A percentile compares a stretch with the other conserved stretches of the same genome.
Conservation (phyloP, 176 grass and related monocot genomes). For the Oropetium thomaeum region DNA sequence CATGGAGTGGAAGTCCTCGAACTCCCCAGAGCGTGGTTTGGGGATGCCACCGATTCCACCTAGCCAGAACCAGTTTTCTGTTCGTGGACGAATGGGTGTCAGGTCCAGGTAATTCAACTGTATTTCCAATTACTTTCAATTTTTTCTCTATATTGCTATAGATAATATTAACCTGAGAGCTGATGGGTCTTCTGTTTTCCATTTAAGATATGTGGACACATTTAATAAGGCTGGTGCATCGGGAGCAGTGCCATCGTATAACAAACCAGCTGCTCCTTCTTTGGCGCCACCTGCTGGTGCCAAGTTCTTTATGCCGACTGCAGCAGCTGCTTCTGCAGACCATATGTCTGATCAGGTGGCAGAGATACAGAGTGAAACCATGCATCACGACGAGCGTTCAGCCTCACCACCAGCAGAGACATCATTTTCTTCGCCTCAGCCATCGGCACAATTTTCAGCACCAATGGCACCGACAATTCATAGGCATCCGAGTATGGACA, state of each 20-base stretch:
- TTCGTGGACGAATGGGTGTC: constrained; percentile 75
- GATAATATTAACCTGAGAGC: background rate
- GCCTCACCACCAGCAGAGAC: constrained; percentile 42
- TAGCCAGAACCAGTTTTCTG: constrained; percentile 92
- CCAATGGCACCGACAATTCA: constrained; percentile 56
- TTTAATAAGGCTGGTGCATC: constrained; percentile 73
- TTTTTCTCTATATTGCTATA: constrained; percentile 12
- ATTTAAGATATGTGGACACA: constrained; percentile 87
- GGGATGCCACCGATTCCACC: constrained; percentile 82
- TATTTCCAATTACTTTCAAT: background rate
- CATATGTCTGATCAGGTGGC: constrained; percentile 34
- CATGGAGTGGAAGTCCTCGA: constrained; percentile 34
- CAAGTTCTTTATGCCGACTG: constrained; percentile 73
- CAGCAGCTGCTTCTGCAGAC: constrained; percentile 33
- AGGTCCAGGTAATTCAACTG: constrained; percentile 63
- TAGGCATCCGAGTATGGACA: constrained; percentile 68
- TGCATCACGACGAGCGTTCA: constrained; percentile 40
- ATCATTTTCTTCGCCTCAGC: constrained; percentile 51
- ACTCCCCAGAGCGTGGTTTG: constrained; percentile 41
- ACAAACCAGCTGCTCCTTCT: constrained; percentile 61
- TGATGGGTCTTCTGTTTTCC: constrained; percentile 3
- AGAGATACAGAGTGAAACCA: constrained; percentile 41
- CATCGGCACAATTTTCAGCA: constrained; percentile 46
- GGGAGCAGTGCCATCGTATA: constrained; percentile 47
- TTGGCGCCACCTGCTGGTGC: constrained; percentile 52